Evolutionary conservation across 116 monocot genomes (phyloP).

Genomic region (Thalassia testudinum): DNA sequence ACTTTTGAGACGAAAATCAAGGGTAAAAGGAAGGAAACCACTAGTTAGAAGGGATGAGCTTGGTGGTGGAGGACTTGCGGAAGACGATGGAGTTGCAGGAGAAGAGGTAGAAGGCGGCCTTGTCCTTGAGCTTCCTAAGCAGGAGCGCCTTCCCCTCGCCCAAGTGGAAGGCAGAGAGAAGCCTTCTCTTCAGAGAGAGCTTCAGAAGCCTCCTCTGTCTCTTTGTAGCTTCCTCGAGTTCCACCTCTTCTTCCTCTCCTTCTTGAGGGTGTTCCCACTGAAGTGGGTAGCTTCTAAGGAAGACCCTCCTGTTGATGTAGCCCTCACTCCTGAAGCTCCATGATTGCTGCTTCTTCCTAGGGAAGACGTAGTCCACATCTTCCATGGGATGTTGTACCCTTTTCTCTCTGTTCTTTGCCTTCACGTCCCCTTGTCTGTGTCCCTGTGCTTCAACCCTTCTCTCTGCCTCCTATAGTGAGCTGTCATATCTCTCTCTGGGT

Average conservation of each 20-base stretch:
- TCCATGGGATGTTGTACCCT: not conserved
- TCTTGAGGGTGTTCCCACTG: constrained; percentile 23
- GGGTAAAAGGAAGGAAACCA: no score
- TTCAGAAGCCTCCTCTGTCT: not conserved
- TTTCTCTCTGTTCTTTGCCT: not conserved
- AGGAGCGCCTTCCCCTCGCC: not conserved
- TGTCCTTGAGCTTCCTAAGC: constrained; percentile 2
- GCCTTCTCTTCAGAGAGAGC: not conserved
- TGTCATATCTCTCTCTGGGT: not conserved
- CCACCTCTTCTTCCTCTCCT: constrained; percentile 2
- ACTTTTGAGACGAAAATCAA: no score
- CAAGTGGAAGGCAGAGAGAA: not conserved
- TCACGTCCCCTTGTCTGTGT: not conserved
- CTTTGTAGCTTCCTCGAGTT: not conserved
- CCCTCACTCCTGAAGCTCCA: constrained; percentile 42
- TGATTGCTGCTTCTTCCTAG: constrained; percentile 7
- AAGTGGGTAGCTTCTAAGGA: constrained; percentile 59
- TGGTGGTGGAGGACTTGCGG: not conserved
- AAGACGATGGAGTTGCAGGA: not conserved
- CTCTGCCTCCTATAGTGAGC: not conserved
- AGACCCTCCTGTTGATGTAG: constrained; percentile 37
- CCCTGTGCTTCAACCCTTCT: not conserved
- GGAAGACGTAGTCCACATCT: not conserved
- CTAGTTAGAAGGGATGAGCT: not conserved
- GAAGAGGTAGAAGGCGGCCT: constrained; percentile 1